These are phyloP conservation scores for Blastobotrys robertii DNA, from an alignment of 805 yeast genomes.

Conservation along the genomic window DNA sequence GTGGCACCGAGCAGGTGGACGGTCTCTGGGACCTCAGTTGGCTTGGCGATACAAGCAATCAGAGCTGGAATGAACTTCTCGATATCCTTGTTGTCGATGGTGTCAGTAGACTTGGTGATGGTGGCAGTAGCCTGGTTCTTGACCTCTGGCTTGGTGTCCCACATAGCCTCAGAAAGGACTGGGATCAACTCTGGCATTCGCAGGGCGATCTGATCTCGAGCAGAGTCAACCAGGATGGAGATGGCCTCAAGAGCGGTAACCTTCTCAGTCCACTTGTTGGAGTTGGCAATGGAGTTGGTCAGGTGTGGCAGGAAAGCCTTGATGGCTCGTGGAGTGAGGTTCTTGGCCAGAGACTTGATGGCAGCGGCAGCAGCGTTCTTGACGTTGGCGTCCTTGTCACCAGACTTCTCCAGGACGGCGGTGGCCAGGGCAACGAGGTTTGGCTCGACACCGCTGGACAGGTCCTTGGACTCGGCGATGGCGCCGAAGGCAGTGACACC, in stretches of 20 bases:
- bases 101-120: constrained; percentile 92
- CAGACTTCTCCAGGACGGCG: constrained; percentile 65
- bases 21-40: constrained; percentile 96
- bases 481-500: constrained; percentile 78
- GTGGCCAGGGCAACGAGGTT: constrained; percentile 70
- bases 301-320: constrained; percentile 82
- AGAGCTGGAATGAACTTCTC: constrained; percentile 97
- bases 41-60: constrained; percentile 93
- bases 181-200: constrained; percentile 99
- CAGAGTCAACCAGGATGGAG: constrained; percentile 81
- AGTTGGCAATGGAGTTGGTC: constrained; percentile 51
- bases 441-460: constrained; percentile 94
- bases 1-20: constrained; percentile 99
- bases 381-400: constrained; percentile 79
- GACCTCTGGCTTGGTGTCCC: constrained; percentile 99
- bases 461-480: constrained; percentile 64
- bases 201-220: constrained; percentile 91
- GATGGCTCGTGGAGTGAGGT: constrained; percentile 88
- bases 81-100: constrained; percentile 99
- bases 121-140: constrained; percentile 94
- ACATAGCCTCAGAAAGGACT: constrained; percentile 97
- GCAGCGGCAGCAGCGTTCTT: constrained; percentile 69
- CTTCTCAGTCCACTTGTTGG: constrained; percentile 96
- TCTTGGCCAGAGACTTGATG: constrained; percentile 63
- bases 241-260: constrained; percentile 79